A percentile compares a stretch with the other conserved stretches of the same genome.
These are phyloP conservation scores for Lasiosphaeris hirsuta DNA, from an alignment of 495 filamentous ascomycete species.

Conservation along the genomic window DNA sequence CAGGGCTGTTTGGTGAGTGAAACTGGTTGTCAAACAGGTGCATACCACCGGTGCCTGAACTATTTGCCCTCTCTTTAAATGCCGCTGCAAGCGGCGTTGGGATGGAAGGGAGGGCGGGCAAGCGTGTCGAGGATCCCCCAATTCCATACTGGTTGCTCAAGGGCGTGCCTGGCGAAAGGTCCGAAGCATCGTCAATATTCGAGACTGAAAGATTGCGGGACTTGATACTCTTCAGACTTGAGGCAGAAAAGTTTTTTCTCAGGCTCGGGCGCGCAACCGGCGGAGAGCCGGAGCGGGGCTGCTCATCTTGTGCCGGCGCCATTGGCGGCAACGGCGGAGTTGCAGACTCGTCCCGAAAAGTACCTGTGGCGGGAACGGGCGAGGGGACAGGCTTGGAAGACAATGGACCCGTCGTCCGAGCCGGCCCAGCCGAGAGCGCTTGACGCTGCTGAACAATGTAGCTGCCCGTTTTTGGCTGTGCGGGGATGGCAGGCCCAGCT, in stretches of 20 bases:
- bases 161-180: slow-evolving; percentile 71
- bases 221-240: slow-evolving; percentile 67
- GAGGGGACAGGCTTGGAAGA: slow-evolving; percentile 35
- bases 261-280: slow-evolving; percentile 48
- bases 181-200: slow-evolving; percentile 61
- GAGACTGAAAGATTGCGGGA: slow-evolving; percentile 73
- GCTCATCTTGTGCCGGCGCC: slow-evolving; percentile 29
- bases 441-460: slow-evolving; percentile 47
- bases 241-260: slow-evolving; percentile 76
- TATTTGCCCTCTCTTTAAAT: slow-evolving; percentile 48
- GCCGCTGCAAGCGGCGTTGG: slow-evolving; percentile 64
- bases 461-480: slow-evolving; percentile 39
- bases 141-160: slow-evolving; percentile 59
- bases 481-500: slow-evolving; percentile 39
- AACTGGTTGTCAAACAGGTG: slow-evolving; percentile 85
- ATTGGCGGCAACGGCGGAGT: slow-evolving; percentile 29
- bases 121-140: slow-evolving; percentile 35
- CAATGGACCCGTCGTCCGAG: slow-evolving; percentile 21
- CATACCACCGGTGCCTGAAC: slow-evolving; percentile 61
- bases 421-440: slow-evolving; percentile 40
- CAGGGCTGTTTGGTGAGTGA: slow-evolving; percentile 66
- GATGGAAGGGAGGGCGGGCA: slow-evolving; percentile 56
- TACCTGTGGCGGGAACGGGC: slow-evolving; percentile 18
- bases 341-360: slow-evolving; percentile 19
- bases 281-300: slow-evolving; percentile 39